Evolutionary conservation across 2,329 filamentous ascomycete genomes (phyloP), one percentile per base, ranked within the genome.

Genomic region (Westerdykella sp.): DNA sequence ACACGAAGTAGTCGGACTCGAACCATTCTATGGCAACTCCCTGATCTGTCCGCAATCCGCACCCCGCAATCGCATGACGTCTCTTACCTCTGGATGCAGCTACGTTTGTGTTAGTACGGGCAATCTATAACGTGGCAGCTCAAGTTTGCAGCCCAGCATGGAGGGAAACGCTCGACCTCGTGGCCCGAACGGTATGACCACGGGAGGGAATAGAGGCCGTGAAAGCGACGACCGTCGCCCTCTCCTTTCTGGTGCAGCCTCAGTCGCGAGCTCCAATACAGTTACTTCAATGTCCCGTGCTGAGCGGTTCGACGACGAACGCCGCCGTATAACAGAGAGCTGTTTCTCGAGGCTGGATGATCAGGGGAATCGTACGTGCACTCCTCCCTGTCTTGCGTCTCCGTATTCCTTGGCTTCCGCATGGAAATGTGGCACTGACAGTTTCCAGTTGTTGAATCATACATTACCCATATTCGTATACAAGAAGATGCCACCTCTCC

Each of bases 381-480:
- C n/a, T 15, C 10, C 9, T 5, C 15, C 32, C 5, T 35, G 3
- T 14, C n/a, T 12, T 3, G 6, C 32, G 15, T 21, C 15, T 51
- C 61, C 45, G 52, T 50, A 35, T 40, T 9, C 13, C 31, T 41
- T 41, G 43, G 34, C 45, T 40, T 39, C 45, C 6, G 6, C 16
- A 14, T 13, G 6, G n/a, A 18, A 10, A 6, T 11, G 14, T 10
- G 14, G 3, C n/a, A 5, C 23, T 40, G 18, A n/a, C 31, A n/a
- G 9, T 13, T 10, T 21, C 40, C 59, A 88, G 84, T 87, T 55
- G 74, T 83, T 54, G 93, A 98, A 72, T 96, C 89, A 28, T 98
- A 98, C 72, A 98, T 98, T 59, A 98, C 93, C 16, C 93, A 98
- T 65, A 90, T 97, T 57, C 81, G 84, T 60, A 89, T 98, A 59